These are phyloP conservation scores for Megacollybia marginata DNA, from an alignment of 768 basidiomycete genomes.

Conservation along the genomic window DNA sequence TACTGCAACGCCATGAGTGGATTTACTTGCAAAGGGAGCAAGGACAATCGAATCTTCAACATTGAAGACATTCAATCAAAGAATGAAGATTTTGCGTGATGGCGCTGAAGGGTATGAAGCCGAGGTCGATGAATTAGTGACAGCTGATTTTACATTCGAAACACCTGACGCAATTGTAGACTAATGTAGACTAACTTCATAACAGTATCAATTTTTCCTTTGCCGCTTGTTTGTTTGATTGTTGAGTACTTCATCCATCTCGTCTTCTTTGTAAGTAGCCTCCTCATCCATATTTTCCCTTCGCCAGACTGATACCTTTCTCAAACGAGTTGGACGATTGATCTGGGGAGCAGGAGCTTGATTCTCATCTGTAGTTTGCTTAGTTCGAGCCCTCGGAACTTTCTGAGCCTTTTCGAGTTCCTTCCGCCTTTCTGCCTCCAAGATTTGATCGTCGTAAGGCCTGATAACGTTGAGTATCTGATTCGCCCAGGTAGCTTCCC, in stretches of 20 bases:
- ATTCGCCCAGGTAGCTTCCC: not conserved
- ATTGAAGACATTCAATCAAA: not conserved
- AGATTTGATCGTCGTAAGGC: not conserved
- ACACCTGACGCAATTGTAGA: not conserved
- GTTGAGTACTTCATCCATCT: not conserved
- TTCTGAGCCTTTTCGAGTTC: too few species aligned
- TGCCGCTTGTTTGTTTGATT: too few species aligned
- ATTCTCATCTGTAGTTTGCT: not conserved
- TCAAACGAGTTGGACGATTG: not conserved
- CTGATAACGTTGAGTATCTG: not conserved
- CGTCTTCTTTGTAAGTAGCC: not conserved
- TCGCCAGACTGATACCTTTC: not conserved
- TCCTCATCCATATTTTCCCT: too few species aligned
- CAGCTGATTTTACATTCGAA: not conserved
- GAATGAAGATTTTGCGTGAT: not conserved
- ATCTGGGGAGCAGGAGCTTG: not conserved
- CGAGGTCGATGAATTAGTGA: not conserved
- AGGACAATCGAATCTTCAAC: not conserved
- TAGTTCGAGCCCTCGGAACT: not conserved
- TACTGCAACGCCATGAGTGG: not conserved
- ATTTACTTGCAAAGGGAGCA: not conserved
- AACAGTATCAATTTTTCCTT: not conserved
- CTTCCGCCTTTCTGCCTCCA: too few species aligned
- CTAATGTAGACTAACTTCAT: not conserved
- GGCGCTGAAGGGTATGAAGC: not conserved